phyloP scores from a whole-genome alignment of 225 moss, liverwort and hornwort species.

The Bryoerythrophyllum caledonicum region DNA sequence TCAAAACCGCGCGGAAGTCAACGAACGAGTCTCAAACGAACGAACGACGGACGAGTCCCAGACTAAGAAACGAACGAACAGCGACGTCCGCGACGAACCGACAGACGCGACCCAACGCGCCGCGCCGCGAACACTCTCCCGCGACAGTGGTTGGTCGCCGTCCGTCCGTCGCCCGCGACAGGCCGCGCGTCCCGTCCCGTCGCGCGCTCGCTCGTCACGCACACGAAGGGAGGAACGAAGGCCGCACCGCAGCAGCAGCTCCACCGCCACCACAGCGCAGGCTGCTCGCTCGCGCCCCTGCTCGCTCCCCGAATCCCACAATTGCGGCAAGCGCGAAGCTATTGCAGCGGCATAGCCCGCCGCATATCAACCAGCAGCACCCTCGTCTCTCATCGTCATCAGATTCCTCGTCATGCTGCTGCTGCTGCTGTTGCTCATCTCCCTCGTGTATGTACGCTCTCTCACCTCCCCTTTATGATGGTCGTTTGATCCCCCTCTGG shows the following conservation, averaged over 20 bases:
- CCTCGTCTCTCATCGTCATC: too few relatives aligned
- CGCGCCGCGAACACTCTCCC: not conserved
- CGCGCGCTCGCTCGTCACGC: not conserved
- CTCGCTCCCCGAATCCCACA: conserved; percentile 15
- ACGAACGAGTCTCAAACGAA: too few relatives aligned
- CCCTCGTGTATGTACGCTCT: too few relatives aligned
- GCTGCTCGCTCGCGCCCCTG: not conserved
- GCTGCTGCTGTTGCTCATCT: too few relatives aligned
- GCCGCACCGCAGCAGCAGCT: too few relatives aligned
- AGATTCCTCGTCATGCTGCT: too few relatives aligned
- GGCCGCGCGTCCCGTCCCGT: not conserved
- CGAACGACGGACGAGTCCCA: too few relatives aligned
- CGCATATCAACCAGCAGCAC: too few relatives aligned
- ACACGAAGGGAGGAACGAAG: too few relatives aligned
- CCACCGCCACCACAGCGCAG: not conserved
- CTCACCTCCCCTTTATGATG: not conserved
- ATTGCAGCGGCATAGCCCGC: not conserved
- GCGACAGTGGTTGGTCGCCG: not conserved
- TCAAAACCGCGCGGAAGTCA: too few relatives aligned
- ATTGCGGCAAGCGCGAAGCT: conserved; percentile 34
- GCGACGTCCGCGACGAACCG: too few relatives aligned
- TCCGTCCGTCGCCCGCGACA: not conserved
- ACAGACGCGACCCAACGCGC: not conserved
- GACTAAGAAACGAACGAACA: too few relatives aligned
- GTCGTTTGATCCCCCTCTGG: not conserved